These are phyloP conservation scores for Macrophomina pseudophaseolina DNA, from an alignment of 2,329 filamentous ascomycete species.

Conservation along the genomic window DNA sequence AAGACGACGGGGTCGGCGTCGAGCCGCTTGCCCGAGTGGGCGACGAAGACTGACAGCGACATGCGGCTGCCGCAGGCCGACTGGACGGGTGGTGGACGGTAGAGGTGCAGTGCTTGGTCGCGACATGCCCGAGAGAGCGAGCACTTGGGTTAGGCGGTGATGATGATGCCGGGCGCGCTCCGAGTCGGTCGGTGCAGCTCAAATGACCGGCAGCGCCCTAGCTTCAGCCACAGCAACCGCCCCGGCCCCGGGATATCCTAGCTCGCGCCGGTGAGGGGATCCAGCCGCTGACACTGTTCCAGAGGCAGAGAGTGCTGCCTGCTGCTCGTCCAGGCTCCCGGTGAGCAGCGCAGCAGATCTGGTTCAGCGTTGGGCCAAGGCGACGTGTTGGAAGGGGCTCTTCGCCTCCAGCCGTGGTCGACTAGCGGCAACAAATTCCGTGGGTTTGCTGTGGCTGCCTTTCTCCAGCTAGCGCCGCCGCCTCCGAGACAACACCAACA, in stretches of 20 bases:
- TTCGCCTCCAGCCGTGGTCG: not conserved
- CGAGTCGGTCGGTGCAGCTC: constrained; percentile 27
- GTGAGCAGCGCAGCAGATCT: not conserved
- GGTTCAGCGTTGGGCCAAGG: not conserved
- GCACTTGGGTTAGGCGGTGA: constrained; percentile 21
- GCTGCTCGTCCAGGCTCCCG: not conserved
- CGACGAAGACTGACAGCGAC: constrained; percentile 88
- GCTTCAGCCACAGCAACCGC: constrained; percentile 11
- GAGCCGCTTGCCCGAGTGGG: constrained; percentile 89
- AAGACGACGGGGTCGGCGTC: constrained; percentile 77
- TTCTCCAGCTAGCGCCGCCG: not conserved
- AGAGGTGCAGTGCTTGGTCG: constrained; percentile 3
- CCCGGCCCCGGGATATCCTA: not conserved
- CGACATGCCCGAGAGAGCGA: constrained; percentile 18
- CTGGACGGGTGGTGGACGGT: constrained; percentile 8
- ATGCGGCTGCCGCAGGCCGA: constrained; percentile 58
- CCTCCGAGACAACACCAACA: constrained; percentile 25
- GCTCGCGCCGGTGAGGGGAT: not conserved
- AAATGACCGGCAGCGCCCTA: constrained; percentile 23
- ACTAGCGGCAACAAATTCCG: constrained; percentile 6
- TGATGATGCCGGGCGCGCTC: constrained; percentile 32
- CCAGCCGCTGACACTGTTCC: not conserved
- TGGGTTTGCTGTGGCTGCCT: constrained; percentile 3
- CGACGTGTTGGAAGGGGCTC: not conserved
- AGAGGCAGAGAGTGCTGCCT: not conserved